Evolutionary conservation across 495 filamentous ascomycete species (phyloP), one percentile per base, ranked within the genome.

Genomic region (Niebla homalea): DNA sequence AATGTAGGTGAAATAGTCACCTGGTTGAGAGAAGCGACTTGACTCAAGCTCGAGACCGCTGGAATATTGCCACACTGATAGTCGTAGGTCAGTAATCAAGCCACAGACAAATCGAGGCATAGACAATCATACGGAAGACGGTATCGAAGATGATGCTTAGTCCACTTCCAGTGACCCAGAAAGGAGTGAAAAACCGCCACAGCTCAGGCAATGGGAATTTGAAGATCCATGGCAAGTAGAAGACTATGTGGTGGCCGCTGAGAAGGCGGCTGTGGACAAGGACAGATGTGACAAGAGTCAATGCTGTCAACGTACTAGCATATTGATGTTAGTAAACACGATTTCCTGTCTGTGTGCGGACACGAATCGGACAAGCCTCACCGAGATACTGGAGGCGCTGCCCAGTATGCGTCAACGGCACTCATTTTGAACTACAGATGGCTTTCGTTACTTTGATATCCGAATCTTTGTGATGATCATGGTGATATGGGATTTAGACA

Each of bases 81-180:
- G 46, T 25, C 19, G 21, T 23, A 25, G 18, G 57, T 70, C 63
- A 71, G 64, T 20, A 5, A 5, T 36, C 47, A 43, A 43, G 46
- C 49, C 54, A 50, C 51, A 35, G 40, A 58, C n/a, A 40, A 23
- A 47, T 46, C 14, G 29, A 11, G 2, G 14, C 29, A 32, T 32
- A 32, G 29, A 12, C 0, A 32, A 2, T 32, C 78, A 61, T 77
- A 88, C 84, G 62, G 60, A 89, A 85, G 67, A 87, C 92, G 22
- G 89, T 81, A 66, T 96, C 87, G 60, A 93, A 70, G 35, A 94
- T 51, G 43, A 94, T 82, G 41, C 62, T 64, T 46, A 90, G 58
- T 29, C 75, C 51, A 15, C 72, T 67, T 26, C 77, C 72, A 12
- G 83, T 89, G 49, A 94, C 62, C 36, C 89, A 64, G 67, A 93